phyloP scores from a whole-genome alignment of 225 moss, liverwort and hornwort species.

The Polytrichum formosum region DNA sequence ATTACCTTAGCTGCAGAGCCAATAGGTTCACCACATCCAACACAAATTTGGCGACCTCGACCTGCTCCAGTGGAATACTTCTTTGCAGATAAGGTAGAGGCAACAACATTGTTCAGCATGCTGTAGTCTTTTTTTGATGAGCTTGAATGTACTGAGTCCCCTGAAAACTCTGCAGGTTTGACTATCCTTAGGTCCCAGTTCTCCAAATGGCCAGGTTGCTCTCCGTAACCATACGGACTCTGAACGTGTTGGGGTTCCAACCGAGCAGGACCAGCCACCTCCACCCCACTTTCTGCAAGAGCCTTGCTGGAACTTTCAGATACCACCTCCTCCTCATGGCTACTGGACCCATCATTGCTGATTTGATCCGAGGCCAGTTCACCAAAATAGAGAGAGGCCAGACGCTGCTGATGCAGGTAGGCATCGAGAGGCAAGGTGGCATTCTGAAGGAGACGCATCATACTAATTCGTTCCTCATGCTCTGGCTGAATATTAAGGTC shows the following conservation, averaged over 20 bases:
- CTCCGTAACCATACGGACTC: constrained; percentile 49
- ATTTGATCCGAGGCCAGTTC: constrained; percentile 68
- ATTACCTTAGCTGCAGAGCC: constrained; percentile 69
- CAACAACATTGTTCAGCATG: constrained; percentile 51
- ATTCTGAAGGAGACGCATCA: constrained; percentile 82
- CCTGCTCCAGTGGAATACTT: constrained; percentile 59
- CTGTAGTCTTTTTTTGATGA: constrained; percentile 58
- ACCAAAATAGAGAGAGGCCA: constrained; percentile 71
- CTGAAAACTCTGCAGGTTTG: constrained; percentile 61
- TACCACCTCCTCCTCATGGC: constrained; percentile 79
- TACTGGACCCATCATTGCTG: constrained; percentile 82
- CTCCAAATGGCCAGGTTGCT: constrained; percentile 61
- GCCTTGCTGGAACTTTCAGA: constrained; percentile 85
- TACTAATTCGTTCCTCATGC: constrained; percentile 90
- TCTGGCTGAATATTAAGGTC: constrained; percentile 97
- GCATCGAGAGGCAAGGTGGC: constrained; percentile 83
- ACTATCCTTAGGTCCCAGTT: constrained; percentile 57
- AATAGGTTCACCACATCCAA: constrained; percentile 65
- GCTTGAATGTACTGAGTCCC: constrained; percentile 68
- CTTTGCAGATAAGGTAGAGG: constrained; percentile 39
- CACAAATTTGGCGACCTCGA: constrained; percentile 65
- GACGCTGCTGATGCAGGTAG: constrained; percentile 84
- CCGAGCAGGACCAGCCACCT: constrained; percentile 41
- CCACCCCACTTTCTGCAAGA: constrained; percentile 66
- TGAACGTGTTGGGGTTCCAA: constrained; percentile 47